Percentiles rank a stretch among this genome's conserved stretches.
Conservation (phyloP, 768 basidiomycete genomes). For the Rubroboletus satanas region DNA sequence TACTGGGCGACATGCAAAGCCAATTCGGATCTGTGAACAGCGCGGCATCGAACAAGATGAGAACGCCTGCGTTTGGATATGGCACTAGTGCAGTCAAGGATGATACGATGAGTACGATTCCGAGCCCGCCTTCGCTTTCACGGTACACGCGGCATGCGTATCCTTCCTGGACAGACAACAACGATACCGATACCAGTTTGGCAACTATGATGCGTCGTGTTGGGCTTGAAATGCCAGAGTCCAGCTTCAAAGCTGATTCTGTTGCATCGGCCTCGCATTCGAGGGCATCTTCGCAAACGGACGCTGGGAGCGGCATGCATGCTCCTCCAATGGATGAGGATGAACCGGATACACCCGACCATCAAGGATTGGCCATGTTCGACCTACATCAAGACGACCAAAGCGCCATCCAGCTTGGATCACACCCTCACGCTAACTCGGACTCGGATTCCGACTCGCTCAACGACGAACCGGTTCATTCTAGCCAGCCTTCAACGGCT, state of each 20-base stretch:
- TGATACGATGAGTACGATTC: constrained; percentile 65
- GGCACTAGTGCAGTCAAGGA: constrained; percentile 31
- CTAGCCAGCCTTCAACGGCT: constrained; percentile 64
- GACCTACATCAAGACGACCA: constrained; percentile 27
- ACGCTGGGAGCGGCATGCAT: neutral
- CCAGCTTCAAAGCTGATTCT: constrained; percentile 20
- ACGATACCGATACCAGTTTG: constrained; percentile 53
- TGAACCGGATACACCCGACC: constrained; percentile 23
- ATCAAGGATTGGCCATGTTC: constrained; percentile 22
- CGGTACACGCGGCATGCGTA: constrained; percentile 51
- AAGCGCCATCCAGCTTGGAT: constrained; percentile 11
- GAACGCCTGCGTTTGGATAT: constrained; percentile 31
- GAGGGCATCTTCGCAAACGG: constrained; percentile 6
- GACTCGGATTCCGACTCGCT: constrained; percentile 53
- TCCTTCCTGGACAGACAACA: constrained; percentile 38
- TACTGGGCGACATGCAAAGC: constrained; percentile 53
- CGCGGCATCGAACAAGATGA: constrained; percentile 15
- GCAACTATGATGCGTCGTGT: constrained; percentile 69
- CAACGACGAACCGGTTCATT: constrained; percentile 49
- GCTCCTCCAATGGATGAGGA: constrained; percentile 1
- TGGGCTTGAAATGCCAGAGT: constrained; percentile 43
- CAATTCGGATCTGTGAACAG: constrained; percentile 23
- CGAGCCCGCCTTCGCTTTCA: constrained; percentile 68
- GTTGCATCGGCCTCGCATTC: constrained; percentile 12
- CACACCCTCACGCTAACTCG: constrained; percentile 12